phyloP scores from a whole-genome alignment of 129 eudicot genomes.

The Helianthus annuus region DNA sequence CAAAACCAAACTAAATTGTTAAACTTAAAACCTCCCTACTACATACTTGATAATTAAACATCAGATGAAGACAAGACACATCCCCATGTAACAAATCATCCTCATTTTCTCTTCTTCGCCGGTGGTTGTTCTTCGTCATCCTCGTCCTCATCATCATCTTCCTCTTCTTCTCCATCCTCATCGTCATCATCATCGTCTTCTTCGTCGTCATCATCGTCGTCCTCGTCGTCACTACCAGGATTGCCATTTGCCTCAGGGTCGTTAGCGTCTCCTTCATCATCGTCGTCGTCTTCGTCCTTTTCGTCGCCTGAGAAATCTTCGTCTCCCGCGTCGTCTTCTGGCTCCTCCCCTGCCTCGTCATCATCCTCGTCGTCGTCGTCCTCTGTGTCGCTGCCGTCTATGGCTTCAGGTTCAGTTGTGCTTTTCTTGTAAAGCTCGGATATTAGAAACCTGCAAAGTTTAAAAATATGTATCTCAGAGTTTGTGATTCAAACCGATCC shows the following conservation, averaged over 20 bases:
- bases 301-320: constrained; percentile 89
- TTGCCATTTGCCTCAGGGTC: constrained; percentile 73
- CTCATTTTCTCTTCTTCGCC: constrained; percentile 87
- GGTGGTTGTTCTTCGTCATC: constrained; percentile 90
- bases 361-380: constrained; percentile 64
- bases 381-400: constrained; percentile 81
- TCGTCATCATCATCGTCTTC: constrained; percentile 63
- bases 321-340: constrained; percentile 73
- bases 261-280: constrained; percentile 62
- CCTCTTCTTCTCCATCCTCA: constrained; percentile 39
- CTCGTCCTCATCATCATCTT: constrained; percentile 52
- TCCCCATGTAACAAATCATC: constrained; percentile 13
- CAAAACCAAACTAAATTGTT: constrained; percentile 21
- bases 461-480: neutral
- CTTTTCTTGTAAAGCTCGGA: constrained; percentile 51
- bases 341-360: constrained; percentile 44
- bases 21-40: constrained; percentile 25
- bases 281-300: constrained; percentile 55
- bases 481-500: neutral
- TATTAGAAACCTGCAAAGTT: constrained; percentile 61
- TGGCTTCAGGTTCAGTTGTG: constrained; percentile 58
- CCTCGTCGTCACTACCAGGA: constrained; percentile 65
- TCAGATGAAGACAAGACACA: neutral
- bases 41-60: constrained; percentile 36
- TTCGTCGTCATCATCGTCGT: constrained; percentile 56